Conservation (phyloP, 2,329 filamentous ascomycete genomes). For the Phialocephala sp. region DNA sequence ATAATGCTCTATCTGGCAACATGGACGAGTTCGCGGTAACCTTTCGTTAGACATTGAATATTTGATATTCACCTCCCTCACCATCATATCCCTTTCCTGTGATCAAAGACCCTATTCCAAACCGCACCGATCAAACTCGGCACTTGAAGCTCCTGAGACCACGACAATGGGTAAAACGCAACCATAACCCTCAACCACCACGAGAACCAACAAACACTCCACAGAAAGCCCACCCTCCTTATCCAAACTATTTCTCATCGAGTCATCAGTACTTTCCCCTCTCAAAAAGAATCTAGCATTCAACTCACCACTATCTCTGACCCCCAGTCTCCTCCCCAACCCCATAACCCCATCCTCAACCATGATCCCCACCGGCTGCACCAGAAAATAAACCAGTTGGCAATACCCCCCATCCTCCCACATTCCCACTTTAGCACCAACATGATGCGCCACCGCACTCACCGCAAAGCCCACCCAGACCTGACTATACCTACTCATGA, state of each 20-base stretch:
- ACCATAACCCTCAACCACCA: constrained; percentile 5
- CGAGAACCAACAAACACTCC: background rate
- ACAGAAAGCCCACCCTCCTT: background rate
- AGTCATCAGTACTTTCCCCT: too few relatives aligned
- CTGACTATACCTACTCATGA: constrained; percentile 9
- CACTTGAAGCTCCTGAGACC: background rate
- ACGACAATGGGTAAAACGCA: background rate
- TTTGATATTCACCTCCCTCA: too few relatives aligned
- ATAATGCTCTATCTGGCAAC: too few relatives aligned
- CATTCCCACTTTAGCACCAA: constrained; percentile 9
- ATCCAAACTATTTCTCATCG: background rate
- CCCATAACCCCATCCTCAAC: background rate
- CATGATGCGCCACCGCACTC: constrained; percentile 2
- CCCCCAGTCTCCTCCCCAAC: background rate
- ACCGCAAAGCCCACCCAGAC: constrained; percentile 11
- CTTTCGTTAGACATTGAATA: too few relatives aligned
- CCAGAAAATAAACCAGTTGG: background rate
- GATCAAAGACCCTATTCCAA: too few relatives aligned
- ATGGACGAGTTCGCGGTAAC: too few relatives aligned
- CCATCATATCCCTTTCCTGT: too few relatives aligned
- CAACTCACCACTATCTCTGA: background rate
- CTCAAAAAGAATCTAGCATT: too few relatives aligned
- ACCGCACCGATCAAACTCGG: too few relatives aligned
- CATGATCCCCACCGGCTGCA: background rate
- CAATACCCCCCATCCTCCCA: constrained; percentile 9